Base-by-base conservation (phyloP, 2,329 filamentous ascomycete species). In the Xylariaceae sp. region DNA sequence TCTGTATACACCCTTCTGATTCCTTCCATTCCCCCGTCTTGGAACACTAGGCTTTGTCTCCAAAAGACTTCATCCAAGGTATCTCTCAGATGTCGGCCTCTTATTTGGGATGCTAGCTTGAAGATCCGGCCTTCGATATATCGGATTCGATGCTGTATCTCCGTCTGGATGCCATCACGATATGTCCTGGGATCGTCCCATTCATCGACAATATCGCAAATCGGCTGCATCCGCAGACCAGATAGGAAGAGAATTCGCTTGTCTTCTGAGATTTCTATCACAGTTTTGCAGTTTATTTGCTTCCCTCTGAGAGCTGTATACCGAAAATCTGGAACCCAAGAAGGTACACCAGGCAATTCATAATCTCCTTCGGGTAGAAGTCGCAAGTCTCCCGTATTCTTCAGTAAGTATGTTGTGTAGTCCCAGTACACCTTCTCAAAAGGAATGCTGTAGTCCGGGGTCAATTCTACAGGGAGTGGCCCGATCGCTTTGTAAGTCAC, bases 271-370 rank as follows among this genome's bases (percentile, higher is more conserved):
- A 58, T 12, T 1, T 12, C 19, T 7, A 51, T 19, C 14, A 20
- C 38, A 16, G 36, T 4, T 14, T 37, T 39, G 17, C 21, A 20
- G 2, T 12, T 20, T 11, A 36, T 10, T 7, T 36, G 12, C 29
- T 17, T 10, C 12, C 1, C 14, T 2, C 6, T 2, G 32, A 29
- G 16, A n/a, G 10, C 17, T 22, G 27, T 2, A 46, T 40, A 17
- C 3, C 54, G 54, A 17, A 57, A 57, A 23, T 55, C 56, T 6
- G 54, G 42, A 22, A 57, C 53, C 55, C 55, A 58, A 4, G 54
- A 57, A 4, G 55, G 56, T 3, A 53, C 49, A 3, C 39, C 32
- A 17, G 34, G 43, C 4, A 53, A 42, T 5, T 42, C 3, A 14
- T 27, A 35, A 1, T 17, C 14, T 0, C 3, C 1, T 17, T 22